A percentile compares a stretch with the other conserved stretches of the same genome.
Evolutionary conservation across 768 basidiomycete species (phyloP).

Genomic region (Lactifluus piperatus): DNA sequence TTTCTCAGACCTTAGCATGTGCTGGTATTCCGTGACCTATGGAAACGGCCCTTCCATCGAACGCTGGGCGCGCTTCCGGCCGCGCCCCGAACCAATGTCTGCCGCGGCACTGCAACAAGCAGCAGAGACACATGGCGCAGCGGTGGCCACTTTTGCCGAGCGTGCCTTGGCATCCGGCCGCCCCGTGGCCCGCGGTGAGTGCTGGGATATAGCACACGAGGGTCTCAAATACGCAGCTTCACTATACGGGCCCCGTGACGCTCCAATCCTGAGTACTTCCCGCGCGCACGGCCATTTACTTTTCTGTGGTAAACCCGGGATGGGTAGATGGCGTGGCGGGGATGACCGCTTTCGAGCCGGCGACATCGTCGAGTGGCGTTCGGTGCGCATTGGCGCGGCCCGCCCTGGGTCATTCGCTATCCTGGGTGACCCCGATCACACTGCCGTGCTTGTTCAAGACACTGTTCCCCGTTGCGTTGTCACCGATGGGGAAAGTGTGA

Average conservation of each 20-base stretch:
- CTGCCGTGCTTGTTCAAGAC: constrained; percentile 40
- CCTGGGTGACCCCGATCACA: constrained; percentile 48
- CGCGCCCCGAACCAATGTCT: constrained; percentile 31
- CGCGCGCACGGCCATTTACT: constrained; percentile 50
- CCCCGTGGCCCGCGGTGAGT: constrained; percentile 44
- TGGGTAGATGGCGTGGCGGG: constrained; percentile 42
- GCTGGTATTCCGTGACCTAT: constrained; percentile 39
- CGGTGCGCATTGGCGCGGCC: constrained; percentile 23
- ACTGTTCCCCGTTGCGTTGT: constrained; percentile 26
- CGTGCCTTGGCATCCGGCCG: constrained; percentile 34
- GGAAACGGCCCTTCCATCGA: constrained; percentile 24
- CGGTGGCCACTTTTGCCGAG: constrained; percentile 40
- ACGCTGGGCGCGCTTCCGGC: constrained; percentile 33
- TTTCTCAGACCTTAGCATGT: constrained; percentile 42
- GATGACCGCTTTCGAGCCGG: constrained; percentile 44
- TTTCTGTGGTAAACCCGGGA: constrained; percentile 33
- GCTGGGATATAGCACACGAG: constrained; percentile 50
- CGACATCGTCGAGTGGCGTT: constrained; percentile 48
- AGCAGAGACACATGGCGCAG: constrained; percentile 41
- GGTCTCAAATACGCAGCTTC: constrained; percentile 36
- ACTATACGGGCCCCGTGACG: constrained; percentile 33
- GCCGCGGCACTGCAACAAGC: constrained; percentile 33
- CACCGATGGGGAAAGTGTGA: constrained; percentile 29
- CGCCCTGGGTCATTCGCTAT: constrained; percentile 22
- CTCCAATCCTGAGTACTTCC: constrained; percentile 39